Evolutionary conservation across 2,329 filamentous ascomycete genomes (phyloP), one percentile per base, ranked within the genome.

Genomic region (Cercospora canescens): DNA sequence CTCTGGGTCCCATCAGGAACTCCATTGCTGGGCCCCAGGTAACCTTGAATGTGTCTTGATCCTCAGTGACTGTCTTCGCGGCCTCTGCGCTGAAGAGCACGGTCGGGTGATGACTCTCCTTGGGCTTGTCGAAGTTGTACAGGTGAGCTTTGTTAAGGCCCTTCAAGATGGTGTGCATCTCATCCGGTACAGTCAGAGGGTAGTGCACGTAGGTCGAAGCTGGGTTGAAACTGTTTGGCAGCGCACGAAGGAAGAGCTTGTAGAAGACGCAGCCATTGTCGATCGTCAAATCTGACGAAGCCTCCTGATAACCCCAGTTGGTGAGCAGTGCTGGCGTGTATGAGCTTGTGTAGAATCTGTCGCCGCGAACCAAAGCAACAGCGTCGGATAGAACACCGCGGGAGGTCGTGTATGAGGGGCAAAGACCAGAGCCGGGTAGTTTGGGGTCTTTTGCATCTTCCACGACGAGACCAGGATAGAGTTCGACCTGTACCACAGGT

Each of bases 381-480:
- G 87, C 87, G 69, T 89, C 87, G 1, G 86, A 86, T 21, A 89
- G 78, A 9, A 89, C 82, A 41, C 85, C 85, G 54, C 84, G 81
- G 1, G 83, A 84, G 7, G 86, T 81, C 0, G 86, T 86, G 72
- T 84, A 87, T 0, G 82, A 83, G 0, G 81, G 82, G 60, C 81
- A 82, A 21, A 86, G 80, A 18, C 85, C 85, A 60, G 81, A 83
- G 2, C 86, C 86, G 0, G 86, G 81, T 50, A 80, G 76, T 64
- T 83, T 82, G 0, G 80, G 78, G 0, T 81, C 79, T 73, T 88
- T 88, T 32, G 81, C 79, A 60, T 87, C 83, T 73, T 89, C 87
- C n/a, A 85, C 80, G 67, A 91, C 84, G 1, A 91, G 78, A 9
- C 89, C 89, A 0, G 89, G 89, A 72, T 91, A 91, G 6, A 91